These are phyloP conservation scores for Pseudocercospora pini-densiflorae DNA, from an alignment of 2,329 filamentous ascomycete species.

Conservation along the genomic window DNA sequence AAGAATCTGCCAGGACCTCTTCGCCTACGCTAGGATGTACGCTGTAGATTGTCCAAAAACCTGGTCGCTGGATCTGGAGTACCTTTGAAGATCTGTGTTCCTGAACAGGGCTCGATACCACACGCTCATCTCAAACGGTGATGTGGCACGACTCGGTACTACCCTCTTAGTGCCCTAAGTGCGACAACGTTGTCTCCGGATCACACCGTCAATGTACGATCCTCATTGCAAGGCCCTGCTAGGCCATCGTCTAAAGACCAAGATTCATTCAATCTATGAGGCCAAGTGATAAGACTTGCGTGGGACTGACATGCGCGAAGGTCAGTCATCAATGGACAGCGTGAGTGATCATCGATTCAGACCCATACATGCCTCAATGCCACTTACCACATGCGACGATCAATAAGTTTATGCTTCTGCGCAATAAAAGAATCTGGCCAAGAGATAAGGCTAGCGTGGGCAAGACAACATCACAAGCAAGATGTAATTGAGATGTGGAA, in stretches of 20 bases:
- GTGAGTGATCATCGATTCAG: not conserved
- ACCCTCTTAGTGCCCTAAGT: not conserved
- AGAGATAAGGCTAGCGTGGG: constrained; percentile 2
- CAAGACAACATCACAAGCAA: not conserved
- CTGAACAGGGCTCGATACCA: not conserved
- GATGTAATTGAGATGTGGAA: not conserved
- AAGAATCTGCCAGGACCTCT: not conserved
- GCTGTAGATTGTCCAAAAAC: not conserved
- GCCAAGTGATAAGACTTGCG: constrained; percentile 5
- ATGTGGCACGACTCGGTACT: not conserved
- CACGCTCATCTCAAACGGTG: not conserved
- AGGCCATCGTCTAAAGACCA: not conserved
- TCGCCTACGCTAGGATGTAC: not conserved
- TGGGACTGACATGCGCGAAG: not conserved
- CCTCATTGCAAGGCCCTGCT: constrained; percentile 4
- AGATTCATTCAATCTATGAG: not conserved
- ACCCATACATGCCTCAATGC: not conserved
- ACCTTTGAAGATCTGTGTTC: not conserved
- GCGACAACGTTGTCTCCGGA: not conserved
- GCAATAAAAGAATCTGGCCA: not conserved
- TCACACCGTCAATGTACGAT: not conserved
- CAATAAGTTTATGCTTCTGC: not conserved
- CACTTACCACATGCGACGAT: not conserved
- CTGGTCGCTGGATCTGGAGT: not conserved
- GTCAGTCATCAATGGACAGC: not conserved